Base-by-base conservation (phyloP, 2,329 filamentous ascomycete genomes). In the Hypoxylon sp. region DNA sequence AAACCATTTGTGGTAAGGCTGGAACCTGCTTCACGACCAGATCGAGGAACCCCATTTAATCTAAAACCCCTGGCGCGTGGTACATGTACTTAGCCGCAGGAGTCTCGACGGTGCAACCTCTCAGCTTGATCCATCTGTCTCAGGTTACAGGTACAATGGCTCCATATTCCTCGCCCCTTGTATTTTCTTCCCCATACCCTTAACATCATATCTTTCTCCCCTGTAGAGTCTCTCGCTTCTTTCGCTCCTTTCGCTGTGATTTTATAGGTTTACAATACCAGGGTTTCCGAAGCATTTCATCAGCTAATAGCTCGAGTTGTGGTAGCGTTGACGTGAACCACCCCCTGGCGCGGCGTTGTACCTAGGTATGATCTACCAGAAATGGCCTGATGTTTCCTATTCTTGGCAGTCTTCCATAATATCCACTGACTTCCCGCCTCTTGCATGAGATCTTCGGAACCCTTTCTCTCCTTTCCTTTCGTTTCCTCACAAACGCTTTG, bases 351-450 rank as follows among this genome's bases (percentile, higher is more conserved):
- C 76, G 75, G 76, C 77, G 78, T 78, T 75, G 76, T 78, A 76
- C 75, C 73, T 75, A 79, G 76, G 81, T 82, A 82, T 83, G 80
- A 82, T 82, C 81, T 79, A 74, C 81, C 60, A 25, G 50, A 62
- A 80, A 79, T 81, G 78, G 75, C 75, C 79, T 75, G 77, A 79
- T 77, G 79, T 79, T 66, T 79, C 73, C 74, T 75, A 73, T 72
- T 75, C 74, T 77, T 75, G 75, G 74, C 74, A 60, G 43, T 50
- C 70, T 67, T 43, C 72, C 72, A 74, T 74, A 74, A 70, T 69
- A 72, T 75, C 74, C 72, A 73, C 68, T 72, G 63, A 59, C 75
- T 79, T 80, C 77, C 78, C 78, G 68, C 46, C 59, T 67, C 69
- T 71, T 74, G 74, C 73, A 75, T 72, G 73, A 74, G 74, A 75